Percentiles rank a stretch among this genome's conserved stretches.
Conservation (phyloP, 2,329 filamentous ascomycete genomes). For the Hypoxylon sp. region DNA sequence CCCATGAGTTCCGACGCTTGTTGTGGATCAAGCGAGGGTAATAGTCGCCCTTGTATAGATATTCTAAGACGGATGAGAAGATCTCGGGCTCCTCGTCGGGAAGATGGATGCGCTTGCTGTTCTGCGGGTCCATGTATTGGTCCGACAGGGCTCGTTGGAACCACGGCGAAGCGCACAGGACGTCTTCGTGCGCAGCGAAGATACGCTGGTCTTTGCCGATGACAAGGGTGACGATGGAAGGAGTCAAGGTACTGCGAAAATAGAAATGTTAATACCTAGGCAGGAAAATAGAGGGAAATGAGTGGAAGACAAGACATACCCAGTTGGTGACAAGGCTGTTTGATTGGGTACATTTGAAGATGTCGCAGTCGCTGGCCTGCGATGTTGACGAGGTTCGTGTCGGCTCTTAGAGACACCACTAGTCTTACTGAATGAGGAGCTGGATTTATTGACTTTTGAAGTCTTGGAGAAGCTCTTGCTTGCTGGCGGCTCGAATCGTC, state of each 20-base stretch:
- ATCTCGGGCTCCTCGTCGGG: constrained; percentile 90
- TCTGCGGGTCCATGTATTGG: constrained; percentile 70
- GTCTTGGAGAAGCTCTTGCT: constrained; percentile 68
- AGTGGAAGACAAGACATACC: constrained; percentile 55
- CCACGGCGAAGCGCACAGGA: constrained; percentile 83
- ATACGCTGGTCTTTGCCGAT: constrained; percentile 86
- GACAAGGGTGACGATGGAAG: constrained; percentile 82
- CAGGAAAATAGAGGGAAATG: constrained; percentile 1
- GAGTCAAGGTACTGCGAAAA: constrained; percentile 65
- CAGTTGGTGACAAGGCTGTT: constrained; percentile 58
- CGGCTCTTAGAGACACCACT: constrained; percentile 67
- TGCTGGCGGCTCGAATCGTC: constrained; percentile 59
- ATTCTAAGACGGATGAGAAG: constrained; percentile 91
- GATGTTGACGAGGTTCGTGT: constrained; percentile 61
- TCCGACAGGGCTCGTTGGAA: constrained; percentile 75
- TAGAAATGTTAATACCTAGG: constrained; percentile 30
- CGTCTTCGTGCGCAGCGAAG: constrained; percentile 91
- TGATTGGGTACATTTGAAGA: constrained; percentile 54
- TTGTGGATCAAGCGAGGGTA: constrained; percentile 86
- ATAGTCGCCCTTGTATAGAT: constrained; percentile 94
- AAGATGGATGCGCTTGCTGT: constrained; percentile 79
- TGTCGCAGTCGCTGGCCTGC: constrained; percentile 64
- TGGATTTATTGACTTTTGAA: constrained; percentile 64
- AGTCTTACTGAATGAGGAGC: constrained; percentile 67
- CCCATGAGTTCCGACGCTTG: constrained; percentile 83